A percentile compares a stretch with the other conserved stretches of the same genome.
Conservation (phyloP, 2,329 filamentous ascomycete species). For the Fusarium nodosum region DNA sequence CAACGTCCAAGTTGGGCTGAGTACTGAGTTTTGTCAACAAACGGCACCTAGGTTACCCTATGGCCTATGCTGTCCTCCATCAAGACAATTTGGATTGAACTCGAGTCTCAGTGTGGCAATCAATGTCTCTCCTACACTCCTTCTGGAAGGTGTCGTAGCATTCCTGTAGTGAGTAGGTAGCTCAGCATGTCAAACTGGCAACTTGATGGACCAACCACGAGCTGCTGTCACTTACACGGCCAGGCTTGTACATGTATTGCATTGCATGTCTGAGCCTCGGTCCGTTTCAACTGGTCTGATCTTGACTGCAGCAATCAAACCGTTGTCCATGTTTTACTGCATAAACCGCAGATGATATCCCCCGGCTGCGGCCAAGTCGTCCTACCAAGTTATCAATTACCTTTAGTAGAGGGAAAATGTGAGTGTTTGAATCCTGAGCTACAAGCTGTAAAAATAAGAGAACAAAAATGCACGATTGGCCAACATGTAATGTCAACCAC, state of each 20-base stretch:
- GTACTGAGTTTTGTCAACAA: slow-evolving; percentile 20
- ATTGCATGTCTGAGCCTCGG: slow-evolving; percentile 30
- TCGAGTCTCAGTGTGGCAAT: slow-evolving; percentile 13
- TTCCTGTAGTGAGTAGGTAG: slow-evolving; percentile 1
- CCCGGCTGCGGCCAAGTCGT: slow-evolving; percentile 13
- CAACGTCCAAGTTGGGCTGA: slow-evolving; percentile 16
- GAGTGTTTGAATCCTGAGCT: slow-evolving; percentile 7
- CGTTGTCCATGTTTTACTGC: slow-evolving; percentile 18
- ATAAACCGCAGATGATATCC: slow-evolving; percentile 26
- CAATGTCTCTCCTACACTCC: slow-evolving; percentile 9
- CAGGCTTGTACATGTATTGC: slow-evolving; percentile 5
- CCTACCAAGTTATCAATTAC: slow-evolving; percentile 8
- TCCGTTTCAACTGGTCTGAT: slow-evolving; percentile 40
- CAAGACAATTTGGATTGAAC: neutral
- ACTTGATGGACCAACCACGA: slow-evolving; percentile 15
- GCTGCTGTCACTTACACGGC: slow-evolving; percentile 16
- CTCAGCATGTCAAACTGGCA: slow-evolving; percentile 7
- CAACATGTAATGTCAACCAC: neutral
- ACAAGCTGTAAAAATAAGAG: slow-evolving; percentile 4
- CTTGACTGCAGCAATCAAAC: slow-evolving; percentile 31
- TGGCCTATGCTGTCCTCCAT: slow-evolving; percentile 7
- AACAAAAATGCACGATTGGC: neutral
- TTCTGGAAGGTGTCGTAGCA: slow-evolving; percentile 39
- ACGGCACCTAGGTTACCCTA: slow-evolving; percentile 10
- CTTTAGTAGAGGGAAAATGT: neutral